These are phyloP conservation scores for Draba incana DNA, from an alignment of 345 rosid species.

Conservation along the genomic window DNA sequence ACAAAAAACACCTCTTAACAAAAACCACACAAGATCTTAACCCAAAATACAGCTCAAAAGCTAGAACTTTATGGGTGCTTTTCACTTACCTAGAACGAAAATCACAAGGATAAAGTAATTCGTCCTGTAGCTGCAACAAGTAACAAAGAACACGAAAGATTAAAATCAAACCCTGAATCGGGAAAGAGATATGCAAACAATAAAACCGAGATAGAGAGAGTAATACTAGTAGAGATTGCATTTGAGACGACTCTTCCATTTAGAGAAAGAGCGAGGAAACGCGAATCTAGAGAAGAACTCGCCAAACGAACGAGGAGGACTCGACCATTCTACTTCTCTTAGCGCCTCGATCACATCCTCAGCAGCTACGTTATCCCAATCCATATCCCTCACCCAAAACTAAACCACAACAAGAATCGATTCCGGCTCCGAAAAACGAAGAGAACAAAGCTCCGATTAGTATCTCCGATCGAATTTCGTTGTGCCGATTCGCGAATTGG, in stretches of 20 bases:
- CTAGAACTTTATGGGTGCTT: neutral
- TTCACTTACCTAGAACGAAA: slow-evolving; percentile 38
- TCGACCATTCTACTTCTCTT: slow-evolving; percentile 48
- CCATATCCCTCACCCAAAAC: slow-evolving; percentile 27
- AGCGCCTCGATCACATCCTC: slow-evolving; percentile 49
- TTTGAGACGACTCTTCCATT: slow-evolving; percentile 46
- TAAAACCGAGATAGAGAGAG: slow-evolving; percentile 13
- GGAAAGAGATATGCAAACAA: neutral
- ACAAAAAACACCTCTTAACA: neutral
- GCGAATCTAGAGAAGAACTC: slow-evolving; percentile 49
- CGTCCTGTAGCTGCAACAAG: slow-evolving; percentile 42
- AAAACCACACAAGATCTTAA: slow-evolving; percentile 6
- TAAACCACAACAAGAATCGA: neutral
- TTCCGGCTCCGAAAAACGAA: slow-evolving; percentile 15
- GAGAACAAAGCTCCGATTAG: slow-evolving; percentile 34
- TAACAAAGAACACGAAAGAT: slow-evolving; percentile 13
- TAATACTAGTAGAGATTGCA: slow-evolving; percentile 50
- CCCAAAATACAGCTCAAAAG: slow-evolving; percentile 9
- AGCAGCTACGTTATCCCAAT: slow-evolving; percentile 47
- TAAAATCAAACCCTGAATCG: neutral
- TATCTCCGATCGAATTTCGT: slow-evolving; percentile 22
- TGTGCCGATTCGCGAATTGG: neutral
- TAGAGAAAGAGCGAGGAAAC: slow-evolving; percentile 44
- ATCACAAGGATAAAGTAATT: slow-evolving; percentile 44
- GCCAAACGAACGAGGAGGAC: slow-evolving; percentile 41